Evolutionary conservation across 1,284 basidiomycete genomes (phyloP), one percentile per base, ranked within the genome.

Genomic region (Apiotrichum akiyoshidainum): DNA sequence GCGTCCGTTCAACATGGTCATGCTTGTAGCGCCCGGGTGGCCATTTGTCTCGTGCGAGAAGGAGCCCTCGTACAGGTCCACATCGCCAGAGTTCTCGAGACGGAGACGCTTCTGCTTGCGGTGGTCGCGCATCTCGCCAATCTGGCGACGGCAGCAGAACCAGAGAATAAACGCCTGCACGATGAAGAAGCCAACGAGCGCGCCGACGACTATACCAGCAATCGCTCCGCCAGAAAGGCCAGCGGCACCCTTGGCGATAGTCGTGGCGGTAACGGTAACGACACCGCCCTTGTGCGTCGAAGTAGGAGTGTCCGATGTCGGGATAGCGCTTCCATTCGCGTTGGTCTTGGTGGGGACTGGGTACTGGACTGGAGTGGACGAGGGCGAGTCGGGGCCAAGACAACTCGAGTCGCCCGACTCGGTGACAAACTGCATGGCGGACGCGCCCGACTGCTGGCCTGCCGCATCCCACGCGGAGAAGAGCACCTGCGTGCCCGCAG

Each of bases 111-210:
- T 66, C 50, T 68, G 58, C 33, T 58, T 45, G 31, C 70, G 67
- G 53, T 71, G 68, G 13, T 68, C 69, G 17, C 70, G 52, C 11
- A 70, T 60, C 1, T 67, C 61, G 10, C 39, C 40, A 34, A 75
- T 52, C 49, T 73, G 69, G 22, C 69, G 58, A 16, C 72, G 63
- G 52, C 73, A 75, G 65, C 73, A 74, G 64, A 73, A 72, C 67
- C 68, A 76, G 37, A 76, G 40, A 14, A 75, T 47, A 4, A 65
- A 45, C 7, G 52, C 63, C 62, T 72, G 73, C 2, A 71, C 42
- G 22, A 69, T 61, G 14, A 71, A 35, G 10, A 74, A 65, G 5
- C 54, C 64, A n/a, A 68, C 55, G 16, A 74, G 57, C 1, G 65
- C 71, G 13, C 64, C 68, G 5, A 75, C 56, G 21, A 68, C 73